Base-by-base conservation (phyloP, 1,284 basidiomycete species). In the Puccinia brachypodii region DNA sequence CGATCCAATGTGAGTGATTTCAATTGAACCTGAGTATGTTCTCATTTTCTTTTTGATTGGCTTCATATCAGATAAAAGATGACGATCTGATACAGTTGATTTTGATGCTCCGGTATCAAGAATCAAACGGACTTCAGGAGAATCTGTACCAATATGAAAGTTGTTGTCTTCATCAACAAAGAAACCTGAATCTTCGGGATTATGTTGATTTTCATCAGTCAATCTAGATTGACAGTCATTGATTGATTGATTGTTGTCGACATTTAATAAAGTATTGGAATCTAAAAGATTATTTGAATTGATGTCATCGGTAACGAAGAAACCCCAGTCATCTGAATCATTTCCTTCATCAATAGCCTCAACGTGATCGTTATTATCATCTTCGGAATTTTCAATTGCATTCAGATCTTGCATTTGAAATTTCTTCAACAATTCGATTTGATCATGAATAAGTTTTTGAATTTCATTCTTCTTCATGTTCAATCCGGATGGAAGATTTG, bases 31-130 rank as follows among this genome's bases (percentile, higher is more conserved):
- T 6, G 60, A 64, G 25, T 16, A 69, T 28, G 66, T 69, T 69
- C 31, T 2, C 66, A 69, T 69, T 22, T n/a, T 25, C 25, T 69
- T 69, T 2, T 69, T 22, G 22, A 69, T 47, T 3, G 38, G 38
- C 25, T 69, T 6, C 22, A 69, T 3, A 28, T 69, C 25, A 3
- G 40, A 69, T 16, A 69, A 16, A 7, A 69, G 40, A 19, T n/a
- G 38, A n/a, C 2, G 1, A 25, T 69, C 66, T 7, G 38, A 40
- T 2, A 69, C 66, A 6, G 66, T 69, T 9, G 40, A 69, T 22
- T 69, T 69, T 1, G 66, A 42, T 47, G 66, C 66, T 4, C 66
- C 66, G 4, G 66, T 69, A 44, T 69, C 66, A 11, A 66, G 38
- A 66, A 66, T 40, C n/a, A 38, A 42, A 16, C 36, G n/a, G 22